Percentiles rank a stretch among this genome's conserved stretches.
Evolutionary conservation across 495 filamentous ascomycete species (phyloP).

Genomic region (Penicillium daleae): DNA sequence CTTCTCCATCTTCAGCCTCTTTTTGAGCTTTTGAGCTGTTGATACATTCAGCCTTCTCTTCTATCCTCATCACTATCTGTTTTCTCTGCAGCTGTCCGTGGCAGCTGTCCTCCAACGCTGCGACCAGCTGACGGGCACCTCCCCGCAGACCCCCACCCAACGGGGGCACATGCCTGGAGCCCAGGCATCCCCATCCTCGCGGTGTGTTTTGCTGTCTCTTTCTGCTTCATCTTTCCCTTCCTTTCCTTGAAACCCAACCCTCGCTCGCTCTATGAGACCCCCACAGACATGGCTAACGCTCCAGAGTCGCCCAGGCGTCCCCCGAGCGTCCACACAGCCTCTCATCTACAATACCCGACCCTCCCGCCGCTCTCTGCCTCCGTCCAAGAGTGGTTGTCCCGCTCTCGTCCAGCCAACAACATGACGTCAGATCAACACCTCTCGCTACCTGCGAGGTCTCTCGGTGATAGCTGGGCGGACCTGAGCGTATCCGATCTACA

Average conservation of each 20-base stretch:
- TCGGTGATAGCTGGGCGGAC: conserved; percentile 55
- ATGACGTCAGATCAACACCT: conserved; percentile 41
- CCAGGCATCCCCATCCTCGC: conserved; percentile 9
- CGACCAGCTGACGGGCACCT: conserved; percentile 13
- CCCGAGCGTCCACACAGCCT: conserved; percentile 30
- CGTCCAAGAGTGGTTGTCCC: conserved; percentile 54
- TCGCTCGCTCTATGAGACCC: conserved; percentile 15
- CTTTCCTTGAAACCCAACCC: conserved; percentile 3
- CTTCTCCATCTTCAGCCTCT: background rate
- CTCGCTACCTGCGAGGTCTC: conserved; percentile 33
- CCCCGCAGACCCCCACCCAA: conserved; percentile 15
- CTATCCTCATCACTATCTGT: background rate
- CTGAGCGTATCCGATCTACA: conserved; percentile 50
- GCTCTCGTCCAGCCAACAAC: conserved; percentile 46
- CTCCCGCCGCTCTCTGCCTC: conserved; percentile 49
- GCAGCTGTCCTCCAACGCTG: conserved; percentile 8
- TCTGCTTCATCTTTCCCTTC: conserved; percentile 8
- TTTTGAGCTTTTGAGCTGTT: background rate
- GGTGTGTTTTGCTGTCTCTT: conserved; percentile 1
- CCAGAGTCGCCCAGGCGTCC: conserved; percentile 41
- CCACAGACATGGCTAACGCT: conserved; percentile 47
- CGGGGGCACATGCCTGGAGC: conserved; percentile 16
- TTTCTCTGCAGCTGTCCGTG: background rate
- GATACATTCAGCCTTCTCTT: background rate
- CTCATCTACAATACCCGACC: conserved; percentile 50